phyloP scores from a whole-genome alignment of 2,329 filamentous ascomycete genomes.

The Podosphaera fusca region DNA sequence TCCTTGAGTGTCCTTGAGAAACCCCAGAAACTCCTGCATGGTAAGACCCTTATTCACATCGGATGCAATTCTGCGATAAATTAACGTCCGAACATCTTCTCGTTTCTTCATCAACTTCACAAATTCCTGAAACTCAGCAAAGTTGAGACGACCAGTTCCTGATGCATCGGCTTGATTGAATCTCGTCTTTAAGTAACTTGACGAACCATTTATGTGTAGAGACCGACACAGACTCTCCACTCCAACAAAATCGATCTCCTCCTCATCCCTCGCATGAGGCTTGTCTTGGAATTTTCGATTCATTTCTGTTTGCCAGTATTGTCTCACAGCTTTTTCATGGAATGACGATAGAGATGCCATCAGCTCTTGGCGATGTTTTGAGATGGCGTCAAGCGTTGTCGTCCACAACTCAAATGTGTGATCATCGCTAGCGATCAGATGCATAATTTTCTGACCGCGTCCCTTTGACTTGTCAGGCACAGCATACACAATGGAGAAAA shows the following conservation, averaged over 20 bases:
- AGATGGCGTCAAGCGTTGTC: slow-evolving; percentile 59
- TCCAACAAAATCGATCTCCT: slow-evolving; percentile 53
- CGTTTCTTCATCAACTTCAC: slow-evolving; percentile 64
- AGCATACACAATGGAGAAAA: slow-evolving; percentile 79
- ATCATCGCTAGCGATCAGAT: slow-evolving; percentile 58
- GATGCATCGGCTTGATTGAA: slow-evolving; percentile 52
- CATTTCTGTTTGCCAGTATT: slow-evolving; percentile 77
- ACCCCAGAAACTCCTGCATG: slow-evolving; percentile 48
- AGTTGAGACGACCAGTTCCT: slow-evolving; percentile 44
- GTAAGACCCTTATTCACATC: slow-evolving; percentile 43
- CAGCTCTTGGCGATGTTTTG: slow-evolving; percentile 65
- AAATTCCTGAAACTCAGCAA: slow-evolving; percentile 63
- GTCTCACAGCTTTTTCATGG: slow-evolving; percentile 56
- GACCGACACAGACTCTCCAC: slow-evolving; percentile 71
- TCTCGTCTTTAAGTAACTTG: slow-evolving; percentile 45
- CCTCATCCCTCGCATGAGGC: slow-evolving; percentile 30
- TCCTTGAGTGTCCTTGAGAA: slow-evolving; percentile 49
- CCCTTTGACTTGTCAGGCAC: slow-evolving; percentile 57
- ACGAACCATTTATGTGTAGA: slow-evolving; percentile 76
- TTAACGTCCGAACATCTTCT: slow-evolving; percentile 45
- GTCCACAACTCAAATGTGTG: slow-evolving; percentile 61
- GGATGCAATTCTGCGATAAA: slow-evolving; percentile 41
- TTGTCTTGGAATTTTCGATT: slow-evolving; percentile 35
- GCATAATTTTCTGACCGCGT: slow-evolving; percentile 49
- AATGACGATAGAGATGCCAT: slow-evolving; percentile 80